A percentile compares a stretch with the other conserved stretches of the same genome.
phyloP scores from a whole-genome alignment of 2,329 filamentous ascomycete species.

The Alternaria sp. region DNA sequence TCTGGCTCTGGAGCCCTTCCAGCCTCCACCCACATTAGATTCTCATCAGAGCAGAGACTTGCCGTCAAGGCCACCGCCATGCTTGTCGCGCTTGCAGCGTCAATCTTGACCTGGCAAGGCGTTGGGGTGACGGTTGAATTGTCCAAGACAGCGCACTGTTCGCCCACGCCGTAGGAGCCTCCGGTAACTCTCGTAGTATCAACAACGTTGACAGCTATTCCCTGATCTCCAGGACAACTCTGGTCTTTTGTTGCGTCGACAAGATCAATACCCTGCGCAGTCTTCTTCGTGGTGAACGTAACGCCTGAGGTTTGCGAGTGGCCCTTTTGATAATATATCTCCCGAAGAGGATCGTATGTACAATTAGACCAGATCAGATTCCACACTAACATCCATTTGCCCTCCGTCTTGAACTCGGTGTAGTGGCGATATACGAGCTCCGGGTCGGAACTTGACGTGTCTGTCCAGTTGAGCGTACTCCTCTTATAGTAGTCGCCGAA shows the following conservation, averaged over 20 bases:
- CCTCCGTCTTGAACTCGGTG: rapidly evolving
- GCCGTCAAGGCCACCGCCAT: not conserved
- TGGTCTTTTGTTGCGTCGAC: not conserved
- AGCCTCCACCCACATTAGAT: not conserved
- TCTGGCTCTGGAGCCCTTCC: not conserved
- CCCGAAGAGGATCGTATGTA: too few relatives aligned
- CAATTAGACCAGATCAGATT: too few relatives aligned
- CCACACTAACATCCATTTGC: too few relatives aligned
- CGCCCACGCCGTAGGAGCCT: not conserved
- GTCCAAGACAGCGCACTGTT: not conserved
- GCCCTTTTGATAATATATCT: too few relatives aligned
- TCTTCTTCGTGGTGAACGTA: not conserved
- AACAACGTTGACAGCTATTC: not conserved
- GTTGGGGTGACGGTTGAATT: not conserved
- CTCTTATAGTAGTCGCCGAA: too few relatives aligned
- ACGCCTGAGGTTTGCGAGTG: too few relatives aligned
- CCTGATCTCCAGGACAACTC: not conserved
- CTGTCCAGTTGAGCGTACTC: too few relatives aligned
- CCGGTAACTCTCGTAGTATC: not conserved
- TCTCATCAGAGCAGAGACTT: not conserved
- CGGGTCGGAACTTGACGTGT: too few relatives aligned
- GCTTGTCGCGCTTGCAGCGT: not conserved
- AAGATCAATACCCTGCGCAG: not conserved
- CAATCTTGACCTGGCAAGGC: not conserved
- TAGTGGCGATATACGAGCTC: too few relatives aligned